Base-by-base conservation (phyloP, 805 yeast genomes). In the Saccharomycopsis amapae region DNA sequence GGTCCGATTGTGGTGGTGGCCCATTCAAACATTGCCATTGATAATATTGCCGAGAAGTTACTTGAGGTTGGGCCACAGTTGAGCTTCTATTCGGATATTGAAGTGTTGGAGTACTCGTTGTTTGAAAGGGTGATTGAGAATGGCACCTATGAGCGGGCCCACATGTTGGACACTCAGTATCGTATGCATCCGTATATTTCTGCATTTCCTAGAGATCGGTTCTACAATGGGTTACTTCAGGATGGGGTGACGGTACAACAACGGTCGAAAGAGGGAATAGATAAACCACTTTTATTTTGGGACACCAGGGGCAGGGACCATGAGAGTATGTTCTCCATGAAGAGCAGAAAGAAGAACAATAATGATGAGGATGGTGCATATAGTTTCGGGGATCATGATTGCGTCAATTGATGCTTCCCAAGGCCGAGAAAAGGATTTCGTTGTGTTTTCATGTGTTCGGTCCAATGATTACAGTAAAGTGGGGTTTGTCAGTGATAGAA, bases 331-430 rank as follows among this genome's bases (percentile, higher is more conserved):
- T 52, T 86, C 98, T 0, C 98, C 98, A 0, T 93, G 93, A 63
- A 87, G 86, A 56, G 95, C 86, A 54, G 98, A 93, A 59, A 77
- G 87, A 33, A 57, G 69, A 30, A 65, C 71, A 1, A 58, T 93
- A 48, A 75, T 75, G 53, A 69, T 72, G 17, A 62, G 70, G 1
- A 90, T 93, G 56, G 60, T 65, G 4, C 65, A 67, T 3, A 81
- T 90, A 30, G 60, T 73, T 15, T 71, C 74, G 25, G 80, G 76
- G 45, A 78, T 94, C 39, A 95, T 85, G 58, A 87, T 93, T 65
- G 88, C 89, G 58, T 87, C 99, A 0, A 88, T 93, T 50, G 99
- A 93, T 71, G 98, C 97, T 1, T 93, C 89, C 61, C 99, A 88
- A 67, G 97, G 96, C 53, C 97, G 90, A 63, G 99, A 94, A 60